Conservation (phyloP, 1,139 yeast genomes). For the Yamadazyma triangularis region DNA sequence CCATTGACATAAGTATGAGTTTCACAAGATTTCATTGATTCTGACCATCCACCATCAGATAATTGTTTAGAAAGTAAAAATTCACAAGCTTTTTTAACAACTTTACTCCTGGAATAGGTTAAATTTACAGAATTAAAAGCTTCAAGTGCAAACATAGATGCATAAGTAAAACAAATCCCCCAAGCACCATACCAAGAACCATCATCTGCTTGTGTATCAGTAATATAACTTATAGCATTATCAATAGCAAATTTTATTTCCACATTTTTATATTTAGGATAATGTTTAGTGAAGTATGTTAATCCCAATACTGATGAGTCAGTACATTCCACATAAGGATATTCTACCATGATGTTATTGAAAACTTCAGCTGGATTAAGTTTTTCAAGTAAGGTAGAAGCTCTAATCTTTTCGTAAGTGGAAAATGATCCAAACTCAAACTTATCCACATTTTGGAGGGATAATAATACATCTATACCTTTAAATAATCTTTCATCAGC, state of each 20-base stretch:
- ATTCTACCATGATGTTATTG: constrained; percentile 97
- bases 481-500: constrained; percentile 50
- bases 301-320: constrained; percentile 91
- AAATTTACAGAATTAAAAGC: constrained; percentile 73
- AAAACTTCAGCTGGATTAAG: constrained; percentile 97
- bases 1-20: constrained; percentile 67
- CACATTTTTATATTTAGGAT: constrained; percentile 57
- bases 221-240: constrained; percentile 71
- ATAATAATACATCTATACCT: constrained; percentile 59
- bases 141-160: constrained; percentile 97
- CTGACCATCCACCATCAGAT: constrained; percentile 97
- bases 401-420: constrained; percentile 82
- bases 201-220: constrained; percentile 61
- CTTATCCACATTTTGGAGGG: constrained; percentile 70
- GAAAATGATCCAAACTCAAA: constrained; percentile 92
- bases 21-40: constrained; percentile 79
- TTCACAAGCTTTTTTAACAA: constrained; percentile 76
- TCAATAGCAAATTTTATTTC: constrained; percentile 67
- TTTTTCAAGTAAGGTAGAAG: constrained; percentile 69
- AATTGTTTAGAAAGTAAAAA: constrained; percentile 73
- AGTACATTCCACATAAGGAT: constrained; percentile 97
- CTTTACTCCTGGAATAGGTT: constrained; percentile 54
- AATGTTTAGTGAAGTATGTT: constrained; percentile 65
- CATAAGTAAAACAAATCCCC: constrained; percentile 97
- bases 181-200: constrained; percentile 99